phyloP scores from a whole-genome alignment of 2,329 filamentous ascomycete genomes.

The Metarhizium sp. region DNA sequence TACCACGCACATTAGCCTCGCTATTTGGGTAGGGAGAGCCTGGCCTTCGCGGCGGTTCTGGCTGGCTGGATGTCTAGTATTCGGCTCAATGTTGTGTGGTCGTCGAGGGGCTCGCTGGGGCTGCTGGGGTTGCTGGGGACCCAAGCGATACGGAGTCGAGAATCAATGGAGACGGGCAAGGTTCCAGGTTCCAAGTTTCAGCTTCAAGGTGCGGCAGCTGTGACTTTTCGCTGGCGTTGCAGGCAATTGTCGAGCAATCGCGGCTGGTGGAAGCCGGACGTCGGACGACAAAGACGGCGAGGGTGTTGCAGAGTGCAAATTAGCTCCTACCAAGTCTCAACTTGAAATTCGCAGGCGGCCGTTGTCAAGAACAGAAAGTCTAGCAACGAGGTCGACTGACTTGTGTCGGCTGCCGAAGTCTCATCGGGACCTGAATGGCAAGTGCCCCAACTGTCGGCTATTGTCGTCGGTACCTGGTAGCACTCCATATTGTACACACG shows the following conservation, averaged over 20 bases:
- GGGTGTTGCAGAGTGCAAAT: background rate
- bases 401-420: background rate
- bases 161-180: conserved; percentile 6
- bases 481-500: too few species aligned
- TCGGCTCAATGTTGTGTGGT: background rate
- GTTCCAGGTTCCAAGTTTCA: conserved; percentile 7
- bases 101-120: conserved; percentile 1
- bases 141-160: conserved; percentile 5
- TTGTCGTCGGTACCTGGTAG: too few species aligned
- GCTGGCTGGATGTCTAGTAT: background rate
- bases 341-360: too few species aligned
- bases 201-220: conserved; percentile 3
- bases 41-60: background rate
- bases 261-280: background rate
- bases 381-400: background rate
- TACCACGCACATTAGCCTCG: background rate
- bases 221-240: background rate
- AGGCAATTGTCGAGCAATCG: background rate
- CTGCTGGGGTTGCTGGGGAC: background rate
- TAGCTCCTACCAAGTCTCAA: too few species aligned
- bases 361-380: too few species aligned
- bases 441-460: background rate
- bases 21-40: background rate
- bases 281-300: background rate
- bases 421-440: background rate